Conservation (phyloP, 2,329 filamentous ascomycete species). For the Fusarium ambrosium region DNA sequence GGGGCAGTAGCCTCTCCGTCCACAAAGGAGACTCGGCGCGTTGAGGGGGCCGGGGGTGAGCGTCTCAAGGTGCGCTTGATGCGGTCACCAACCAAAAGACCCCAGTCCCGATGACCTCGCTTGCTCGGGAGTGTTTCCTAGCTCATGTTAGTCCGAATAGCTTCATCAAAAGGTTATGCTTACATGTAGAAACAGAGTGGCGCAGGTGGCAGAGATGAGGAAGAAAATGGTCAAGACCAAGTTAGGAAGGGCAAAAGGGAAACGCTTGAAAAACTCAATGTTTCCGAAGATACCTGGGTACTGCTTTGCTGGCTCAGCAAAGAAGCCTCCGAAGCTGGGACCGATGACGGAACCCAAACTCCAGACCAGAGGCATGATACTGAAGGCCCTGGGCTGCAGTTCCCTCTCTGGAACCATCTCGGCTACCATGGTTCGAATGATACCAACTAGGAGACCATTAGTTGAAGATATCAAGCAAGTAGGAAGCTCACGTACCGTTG, state of each 20-base stretch:
- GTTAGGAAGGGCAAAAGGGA: slow-evolving; percentile 89
- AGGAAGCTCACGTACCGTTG: slow-evolving; percentile 68
- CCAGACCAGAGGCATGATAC: slow-evolving; percentile 92
- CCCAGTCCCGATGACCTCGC: slow-evolving; percentile 78
- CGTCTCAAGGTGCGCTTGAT: slow-evolving; percentile 62
- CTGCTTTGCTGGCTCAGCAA: slow-evolving; percentile 84
- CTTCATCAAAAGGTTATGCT: slow-evolving; percentile 3
- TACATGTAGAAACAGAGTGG: slow-evolving; percentile 82
- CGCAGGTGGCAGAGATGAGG: slow-evolving; percentile 79
- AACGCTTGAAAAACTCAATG: slow-evolving; percentile 77
- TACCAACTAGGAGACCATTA: slow-evolving; percentile 72
- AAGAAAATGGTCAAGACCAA: slow-evolving; percentile 83
- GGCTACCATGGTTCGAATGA: slow-evolving; percentile 91
- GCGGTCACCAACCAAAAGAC: slow-evolving; percentile 78
- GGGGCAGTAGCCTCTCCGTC: slow-evolving; percentile 70
- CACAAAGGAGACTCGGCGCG: slow-evolving; percentile 62
- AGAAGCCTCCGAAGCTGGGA: slow-evolving; percentile 86
- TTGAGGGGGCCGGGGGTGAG: slow-evolving; percentile 42
- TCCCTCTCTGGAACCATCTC: slow-evolving; percentile 91
- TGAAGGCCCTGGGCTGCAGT: slow-evolving; percentile 90
- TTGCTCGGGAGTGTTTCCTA: slow-evolving; percentile 86
- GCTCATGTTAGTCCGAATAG: slow-evolving; percentile 5
- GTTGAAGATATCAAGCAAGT: background rate
- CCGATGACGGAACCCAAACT: slow-evolving; percentile 90
- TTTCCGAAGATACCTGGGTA: slow-evolving; percentile 79